Conservation (phyloP, 768 basidiomycete species). For the Psilocybe subaeruginosa region DNA sequence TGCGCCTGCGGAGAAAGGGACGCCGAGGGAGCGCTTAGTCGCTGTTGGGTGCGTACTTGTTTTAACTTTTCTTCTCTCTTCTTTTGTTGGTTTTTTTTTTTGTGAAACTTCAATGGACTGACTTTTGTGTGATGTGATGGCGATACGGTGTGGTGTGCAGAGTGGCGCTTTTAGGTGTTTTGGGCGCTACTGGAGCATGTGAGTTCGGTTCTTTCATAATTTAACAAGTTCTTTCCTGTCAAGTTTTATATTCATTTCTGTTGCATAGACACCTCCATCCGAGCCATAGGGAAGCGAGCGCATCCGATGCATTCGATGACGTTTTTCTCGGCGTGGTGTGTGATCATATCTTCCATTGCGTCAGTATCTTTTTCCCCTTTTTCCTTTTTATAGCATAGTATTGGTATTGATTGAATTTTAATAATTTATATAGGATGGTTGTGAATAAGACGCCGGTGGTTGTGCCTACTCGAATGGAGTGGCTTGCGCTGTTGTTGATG, state of each 20-base stretch:
- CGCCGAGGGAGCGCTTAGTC: slow-evolving; percentile 44
- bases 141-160: no score
- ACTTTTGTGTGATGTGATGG: no score
- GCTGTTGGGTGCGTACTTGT: neutral
- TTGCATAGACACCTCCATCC: slow-evolving; percentile 40
- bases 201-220: slow-evolving; percentile 23
- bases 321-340: slow-evolving; percentile 65
- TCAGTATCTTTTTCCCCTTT: no score
- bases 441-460: slow-evolving; percentile 41
- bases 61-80: neutral
- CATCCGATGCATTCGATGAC: slow-evolving; percentile 73
- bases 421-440: slow-evolving; percentile 39
- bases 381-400: no score
- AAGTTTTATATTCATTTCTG: neutral
- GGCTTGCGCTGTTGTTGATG: slow-evolving; percentile 48
- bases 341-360: slow-evolving; percentile 39
- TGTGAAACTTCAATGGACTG: no score
- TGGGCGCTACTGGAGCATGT: slow-evolving; percentile 73
- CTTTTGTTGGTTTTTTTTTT: neutral
- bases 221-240: no score
- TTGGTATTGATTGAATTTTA: neutral
- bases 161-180: slow-evolving; percentile 65
- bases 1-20: slow-evolving; percentile 27
- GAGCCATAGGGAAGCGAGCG: slow-evolving; percentile 76
- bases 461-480: slow-evolving; percentile 47